Evolutionary conservation across 2,329 filamentous ascomycete species (phyloP).

Genomic region (Scleromitrula shiraiana): DNA sequence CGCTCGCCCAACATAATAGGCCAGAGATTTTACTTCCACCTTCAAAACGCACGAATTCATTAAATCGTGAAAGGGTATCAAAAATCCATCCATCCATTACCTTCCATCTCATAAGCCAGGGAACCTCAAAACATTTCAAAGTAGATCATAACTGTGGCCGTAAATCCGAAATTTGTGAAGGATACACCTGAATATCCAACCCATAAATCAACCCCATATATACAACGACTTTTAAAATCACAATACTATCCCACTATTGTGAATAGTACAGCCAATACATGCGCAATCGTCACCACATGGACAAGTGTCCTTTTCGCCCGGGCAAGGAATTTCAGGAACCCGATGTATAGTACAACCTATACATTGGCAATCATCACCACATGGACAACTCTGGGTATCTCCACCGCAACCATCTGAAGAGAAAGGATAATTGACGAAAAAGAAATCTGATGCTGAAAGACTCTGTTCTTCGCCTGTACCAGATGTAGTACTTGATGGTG

Average conservation of each 20-base stretch:
- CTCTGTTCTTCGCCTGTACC: slow-evolving; percentile 40
- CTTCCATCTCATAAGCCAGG: too few relatives aligned
- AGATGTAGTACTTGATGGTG: slow-evolving; percentile 25
- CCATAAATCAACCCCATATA: too few relatives aligned
- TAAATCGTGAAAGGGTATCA: too few relatives aligned
- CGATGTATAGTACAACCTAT: slow-evolving; percentile 48
- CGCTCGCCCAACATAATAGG: too few relatives aligned
- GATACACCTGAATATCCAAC: too few relatives aligned
- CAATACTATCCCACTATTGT: slow-evolving; percentile 23
- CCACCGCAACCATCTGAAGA: slow-evolving; percentile 40
- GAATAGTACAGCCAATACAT: slow-evolving; percentile 49
- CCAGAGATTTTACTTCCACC: too few relatives aligned
- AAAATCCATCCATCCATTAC: too few relatives aligned
- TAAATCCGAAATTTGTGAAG: too few relatives aligned
- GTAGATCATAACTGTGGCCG: too few relatives aligned
- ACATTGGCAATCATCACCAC: slow-evolving; percentile 52
- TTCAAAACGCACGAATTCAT: too few relatives aligned
- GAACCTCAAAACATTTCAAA: too few relatives aligned
- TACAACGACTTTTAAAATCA: too few relatives aligned
- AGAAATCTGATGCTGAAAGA: slow-evolving; percentile 42
- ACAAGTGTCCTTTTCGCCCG: slow-evolving; percentile 41
- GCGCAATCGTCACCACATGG: slow-evolving; percentile 51
- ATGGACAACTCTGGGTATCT: slow-evolving; percentile 44
- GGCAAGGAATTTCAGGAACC: slow-evolving; percentile 23
- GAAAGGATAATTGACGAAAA: slow-evolving; percentile 50